Base-by-base conservation (phyloP, 345 rosid genomes). In the Corchorus olitorius region DNA sequence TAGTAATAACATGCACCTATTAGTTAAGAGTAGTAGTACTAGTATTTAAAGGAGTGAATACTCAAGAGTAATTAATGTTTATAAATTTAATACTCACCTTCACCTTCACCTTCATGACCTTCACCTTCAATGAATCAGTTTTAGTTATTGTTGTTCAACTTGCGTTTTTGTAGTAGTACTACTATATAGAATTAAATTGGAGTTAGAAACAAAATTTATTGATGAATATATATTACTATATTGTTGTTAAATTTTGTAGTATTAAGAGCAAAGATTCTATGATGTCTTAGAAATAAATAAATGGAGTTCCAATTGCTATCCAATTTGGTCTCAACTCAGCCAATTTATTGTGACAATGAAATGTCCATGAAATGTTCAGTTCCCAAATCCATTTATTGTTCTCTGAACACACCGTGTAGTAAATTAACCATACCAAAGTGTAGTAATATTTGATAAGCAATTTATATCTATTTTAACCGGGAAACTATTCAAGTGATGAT, bases 331-430 rank as follows among this genome's bases (percentile, higher is more conserved):
- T 12, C 16, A 22, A 59, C 35, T 10, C 7, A n/a, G 2, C 10
- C 16, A 67, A 43, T 67, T 46, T 63, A 63, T 63, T 63, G 16
- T 35, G 67, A 63, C 12, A 63, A 1, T 63, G 46, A 73, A 45
- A 43, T 55, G 11, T 17, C 17, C 7, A 14, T 56, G 61, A 5
- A 13, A 33, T 13, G 17, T 39, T 39, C 43, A 39, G 43, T 39
- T 39, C 43, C 43, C 43, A 39, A 39, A 39, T 39, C 43, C 43
- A 39, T 39, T 39, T 39, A 39, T 39, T 39, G 43, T 39, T 39
- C 43, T 39, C 43, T 39, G 5, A 39, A 39, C 6, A 27, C 43
- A 39, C 43, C 43, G 27, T 27, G 1, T 6, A 39, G 6, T 39
- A 39, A 39, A 39, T 39, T 39, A 39, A 6, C 43, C 43, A 39